Evolutionary conservation across 805 yeast genomes (phyloP), one percentile per base, ranked within the genome.

Genomic region (Saturnispora besseyi): DNA sequence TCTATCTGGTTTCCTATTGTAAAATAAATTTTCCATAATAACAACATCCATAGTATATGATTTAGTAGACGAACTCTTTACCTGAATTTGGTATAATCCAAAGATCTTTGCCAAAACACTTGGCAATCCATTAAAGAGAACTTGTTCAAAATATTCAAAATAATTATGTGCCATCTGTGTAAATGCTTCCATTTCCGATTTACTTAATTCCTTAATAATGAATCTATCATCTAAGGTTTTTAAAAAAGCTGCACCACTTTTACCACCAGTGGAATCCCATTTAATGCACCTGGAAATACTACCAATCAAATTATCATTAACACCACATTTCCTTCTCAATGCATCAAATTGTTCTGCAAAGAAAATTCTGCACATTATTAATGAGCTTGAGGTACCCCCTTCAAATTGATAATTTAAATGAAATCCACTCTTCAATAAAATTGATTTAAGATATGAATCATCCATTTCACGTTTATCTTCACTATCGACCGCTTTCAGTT

Each of bases 291-390:
- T 70, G 5, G 96, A 82, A 44, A 95, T 74, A 65, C 97, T 89
- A 62, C 89, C 96, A 38, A 93, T 79, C 57, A 83, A 93, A 56
- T 76, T 77, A 5, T 77, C 83, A 51, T 79, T 79, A 50, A 82
- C 79, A 0, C 87, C 89, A 70, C 97, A 91, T 30, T 86, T 82
- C 51, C 79, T 75, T 50, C 99, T 72, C 58, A 93, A 82, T 0
- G 98, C 97, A 62, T 91, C 97, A 68, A 93, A 93, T 62, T 93
- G 98, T 59, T 91, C 98, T 5, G 96, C 86, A 71, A 84, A 93
- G 63, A 91, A 93, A 6, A 95, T 84, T 65, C 91, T 91, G 68
- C 99, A 93, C 4, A 96, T 85, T 57, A 93, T 73, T 28, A 47
- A 32, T 18, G 50, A 47, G 15, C 78, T 78, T 0, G 96, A 85